Evolutionary conservation across 805 yeast species (phyloP).

Genomic region (Ascoidea tarda): DNA sequence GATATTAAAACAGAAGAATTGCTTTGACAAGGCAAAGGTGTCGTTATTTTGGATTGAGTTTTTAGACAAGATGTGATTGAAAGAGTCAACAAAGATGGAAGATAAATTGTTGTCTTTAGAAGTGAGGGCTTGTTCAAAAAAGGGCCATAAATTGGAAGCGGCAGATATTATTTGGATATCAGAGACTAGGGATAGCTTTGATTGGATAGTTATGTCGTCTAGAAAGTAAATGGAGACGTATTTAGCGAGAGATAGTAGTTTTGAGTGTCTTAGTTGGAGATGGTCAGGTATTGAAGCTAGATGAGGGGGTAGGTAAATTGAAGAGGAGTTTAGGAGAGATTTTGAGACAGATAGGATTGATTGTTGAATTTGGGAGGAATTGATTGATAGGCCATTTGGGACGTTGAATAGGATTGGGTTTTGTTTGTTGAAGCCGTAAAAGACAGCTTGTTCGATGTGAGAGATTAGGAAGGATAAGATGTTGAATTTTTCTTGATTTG

Average conservation of each 20-base stretch:
- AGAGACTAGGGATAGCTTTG: slow-evolving; percentile 25
- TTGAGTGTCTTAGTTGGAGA: slow-evolving; percentile 32
- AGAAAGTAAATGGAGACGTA: slow-evolving; percentile 33
- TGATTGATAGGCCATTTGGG: slow-evolving; percentile 29
- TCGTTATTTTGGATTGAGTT: not conserved
- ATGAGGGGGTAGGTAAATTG: slow-evolving; percentile 40
- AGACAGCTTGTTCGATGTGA: slow-evolving; percentile 76
- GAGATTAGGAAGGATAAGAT: slow-evolving; percentile 35
- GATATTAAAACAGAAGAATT: slow-evolving; percentile 6
- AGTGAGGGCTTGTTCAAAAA: slow-evolving; percentile 1
- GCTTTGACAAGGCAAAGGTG: not conserved
- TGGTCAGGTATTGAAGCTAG: slow-evolving; percentile 37
- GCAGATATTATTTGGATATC: slow-evolving; percentile 31
- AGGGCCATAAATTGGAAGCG: slow-evolving; percentile 27
- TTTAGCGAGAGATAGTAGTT: slow-evolving; percentile 28
- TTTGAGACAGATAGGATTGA: slow-evolving; percentile 37
- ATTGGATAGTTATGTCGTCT: slow-evolving; percentile 18
- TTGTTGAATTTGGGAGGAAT: slow-evolving; percentile 27
- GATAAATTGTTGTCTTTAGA: not conserved
- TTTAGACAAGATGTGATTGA: not conserved
- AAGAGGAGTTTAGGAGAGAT: slow-evolving; percentile 43
- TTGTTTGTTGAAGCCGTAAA: slow-evolving; percentile 29
- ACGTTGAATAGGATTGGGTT: slow-evolving; percentile 37
- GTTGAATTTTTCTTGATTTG: not conserved
- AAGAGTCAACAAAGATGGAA: not conserved